Conservation (phyloP, 2,329 filamentous ascomycete species). For the Drechslerella coelobrocha region DNA sequence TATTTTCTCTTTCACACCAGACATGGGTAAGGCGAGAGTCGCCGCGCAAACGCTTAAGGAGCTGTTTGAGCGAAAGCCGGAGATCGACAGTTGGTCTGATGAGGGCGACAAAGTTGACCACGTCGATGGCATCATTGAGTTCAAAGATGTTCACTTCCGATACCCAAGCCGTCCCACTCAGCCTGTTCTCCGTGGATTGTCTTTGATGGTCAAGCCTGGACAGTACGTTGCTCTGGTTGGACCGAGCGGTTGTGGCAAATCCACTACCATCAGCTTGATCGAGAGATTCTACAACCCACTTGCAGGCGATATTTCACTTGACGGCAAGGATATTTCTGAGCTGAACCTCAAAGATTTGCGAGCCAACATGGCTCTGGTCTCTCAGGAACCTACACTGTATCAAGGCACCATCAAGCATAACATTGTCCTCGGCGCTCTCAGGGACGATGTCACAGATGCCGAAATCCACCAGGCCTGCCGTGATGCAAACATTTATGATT, state of each 20-base stretch:
- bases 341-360: constrained; percentile 89
- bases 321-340: constrained; percentile 79
- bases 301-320: constrained; percentile 78
- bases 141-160: constrained; percentile 89
- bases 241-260: constrained; percentile 93
- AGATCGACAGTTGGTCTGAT: constrained; percentile 80
- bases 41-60: constrained; percentile 80
- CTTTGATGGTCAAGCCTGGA: constrained; percentile 75
- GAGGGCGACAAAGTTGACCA: constrained; percentile 69
- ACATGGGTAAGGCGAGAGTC: constrained; percentile 91
- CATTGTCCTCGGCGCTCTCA: constrained; percentile 77
- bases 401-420: constrained; percentile 92
- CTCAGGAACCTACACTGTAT: constrained; percentile 92
- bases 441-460: constrained; percentile 73
- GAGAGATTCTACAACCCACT: constrained; percentile 95
- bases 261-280: constrained; percentile 83
- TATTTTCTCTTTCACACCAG: constrained; percentile 86
- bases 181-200: constrained; percentile 85
- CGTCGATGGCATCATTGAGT: constrained; percentile 81
- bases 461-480: constrained; percentile 79
- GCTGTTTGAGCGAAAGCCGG: constrained; percentile 81
- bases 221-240: constrained; percentile 90
- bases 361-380: constrained; percentile 81
- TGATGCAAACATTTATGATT: constrained; percentile 91
- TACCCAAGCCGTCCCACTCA: constrained; percentile 92